phyloP scores from a whole-genome alignment of 306 rosid genomes.

The Abrus precatorius region DNA sequence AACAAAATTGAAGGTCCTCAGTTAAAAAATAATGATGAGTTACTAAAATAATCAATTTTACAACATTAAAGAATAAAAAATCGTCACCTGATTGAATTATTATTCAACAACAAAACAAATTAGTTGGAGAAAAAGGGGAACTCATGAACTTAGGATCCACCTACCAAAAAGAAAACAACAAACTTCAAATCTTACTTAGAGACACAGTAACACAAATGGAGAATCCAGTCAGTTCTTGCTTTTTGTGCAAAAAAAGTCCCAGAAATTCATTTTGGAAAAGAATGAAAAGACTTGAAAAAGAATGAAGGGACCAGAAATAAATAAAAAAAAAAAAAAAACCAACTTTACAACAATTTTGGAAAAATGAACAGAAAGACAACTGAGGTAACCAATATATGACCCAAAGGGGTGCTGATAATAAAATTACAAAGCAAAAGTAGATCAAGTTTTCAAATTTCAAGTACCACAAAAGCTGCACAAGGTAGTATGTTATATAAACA shows the following conservation, averaged over 20 bases:
- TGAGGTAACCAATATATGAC: constrained; percentile 38
- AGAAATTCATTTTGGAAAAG: constrained; percentile 31
- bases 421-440: constrained; percentile 44
- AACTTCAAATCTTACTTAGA: constrained; percentile 26
- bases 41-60: constrained; percentile 38
- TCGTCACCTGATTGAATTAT: not conserved
- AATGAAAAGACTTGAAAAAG: constrained; percentile 1
- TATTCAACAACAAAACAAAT: constrained; percentile 7
- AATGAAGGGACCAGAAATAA: no score
- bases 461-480: constrained; percentile 37
- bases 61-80: constrained; percentile 19
- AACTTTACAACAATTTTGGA: constrained; percentile 20
- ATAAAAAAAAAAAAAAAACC: not conserved
- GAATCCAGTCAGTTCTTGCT: not conserved
- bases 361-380: constrained; percentile 13
- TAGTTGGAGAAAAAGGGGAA: constrained; percentile 29
- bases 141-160: constrained; percentile 24
- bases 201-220: constrained; percentile 9
- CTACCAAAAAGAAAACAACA: not conserved
- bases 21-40: constrained; percentile 29
- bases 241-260: not conserved
- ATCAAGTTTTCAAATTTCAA: constrained; percentile 40
- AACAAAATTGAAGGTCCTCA: constrained; percentile 13
- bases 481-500: constrained; percentile 30
- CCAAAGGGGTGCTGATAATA: constrained; percentile 47